phyloP scores from a whole-genome alignment of 2,329 filamentous ascomycete species.

The Amphichorda felina region DNA sequence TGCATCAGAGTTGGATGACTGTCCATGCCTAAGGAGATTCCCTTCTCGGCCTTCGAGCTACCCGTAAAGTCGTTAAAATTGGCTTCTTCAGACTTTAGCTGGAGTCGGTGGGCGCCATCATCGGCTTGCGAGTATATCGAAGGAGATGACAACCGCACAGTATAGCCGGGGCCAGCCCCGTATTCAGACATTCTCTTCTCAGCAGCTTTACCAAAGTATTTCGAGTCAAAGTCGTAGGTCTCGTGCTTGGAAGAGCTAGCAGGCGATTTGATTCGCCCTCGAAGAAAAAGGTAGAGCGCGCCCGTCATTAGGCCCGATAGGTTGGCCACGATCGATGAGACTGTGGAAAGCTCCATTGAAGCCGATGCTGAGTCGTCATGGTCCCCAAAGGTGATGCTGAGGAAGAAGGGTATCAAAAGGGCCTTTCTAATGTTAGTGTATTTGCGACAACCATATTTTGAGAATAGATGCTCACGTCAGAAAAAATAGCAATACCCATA shows the following conservation, averaged over 20 bases:
- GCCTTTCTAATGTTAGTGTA: slow-evolving; percentile 30
- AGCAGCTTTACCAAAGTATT: background rate
- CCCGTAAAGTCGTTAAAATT: too few relatives aligned
- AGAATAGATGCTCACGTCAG: slow-evolving; percentile 49
- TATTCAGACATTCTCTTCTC: background rate
- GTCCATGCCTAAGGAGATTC: too few relatives aligned
- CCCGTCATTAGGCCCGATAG: slow-evolving; percentile 54
- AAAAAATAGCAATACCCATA: slow-evolving; percentile 41
- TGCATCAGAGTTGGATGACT: too few relatives aligned
- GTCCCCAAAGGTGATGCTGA: slow-evolving; percentile 36
- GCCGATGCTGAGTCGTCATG: slow-evolving; percentile 26
- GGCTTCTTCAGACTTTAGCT: too few relatives aligned
- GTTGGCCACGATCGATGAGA: slow-evolving; percentile 54
- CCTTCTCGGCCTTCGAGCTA: too few relatives aligned
- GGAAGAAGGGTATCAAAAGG: slow-evolving; percentile 53
- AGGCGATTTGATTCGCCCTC: slow-evolving; percentile 13
- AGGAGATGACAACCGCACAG: too few relatives aligned
- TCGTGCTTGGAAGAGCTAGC: background rate
- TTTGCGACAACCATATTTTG: background rate
- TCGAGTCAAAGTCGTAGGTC: background rate
- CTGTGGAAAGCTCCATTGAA: slow-evolving; percentile 46
- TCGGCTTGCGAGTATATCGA: too few relatives aligned
- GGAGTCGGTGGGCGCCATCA: too few relatives aligned
- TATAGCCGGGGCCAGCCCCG: background rate
- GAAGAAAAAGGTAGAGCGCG: slow-evolving; percentile 54